Base-by-base conservation (phyloP, 2,329 filamentous ascomycete genomes). In the Sporothrix humicola region DNA sequence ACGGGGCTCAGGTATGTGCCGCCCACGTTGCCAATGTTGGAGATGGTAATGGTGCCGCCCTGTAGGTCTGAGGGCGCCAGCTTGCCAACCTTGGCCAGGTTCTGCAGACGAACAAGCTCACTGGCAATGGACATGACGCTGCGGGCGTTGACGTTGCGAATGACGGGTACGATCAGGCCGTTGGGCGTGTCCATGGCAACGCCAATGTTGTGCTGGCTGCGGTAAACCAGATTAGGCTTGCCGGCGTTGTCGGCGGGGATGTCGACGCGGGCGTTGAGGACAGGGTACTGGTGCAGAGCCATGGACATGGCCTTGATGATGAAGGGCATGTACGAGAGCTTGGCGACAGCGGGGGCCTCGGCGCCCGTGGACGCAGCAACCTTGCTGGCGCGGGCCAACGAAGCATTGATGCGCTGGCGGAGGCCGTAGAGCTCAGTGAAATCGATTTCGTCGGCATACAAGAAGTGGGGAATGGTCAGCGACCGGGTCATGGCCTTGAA, bases 401-500 rank as follows among this genome's bases (percentile, higher is more conserved):
- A 84, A 76, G 84, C 87, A 83, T 97, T 97, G 73, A 98, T 87
- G 66, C 89, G 91, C 75, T 86, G 85, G 65, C 96, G 93, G 71
- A 98, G 87, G 68, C 88, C 83, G 74, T 90, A 90, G 4, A 99
- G 87, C 54, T 87, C 85, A 59, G 92, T 91, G 81, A 98, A 91
- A 83, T 97, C 92, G 69, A 97, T 86, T 80, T 95, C 93, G 82
- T 97, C 94, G 54, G 94, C 92, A 84, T 97, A 99, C 75, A 98
- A 89, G 83, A 99, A 98, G 83, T 98, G 96, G 0, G 96, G 96
- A 78, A 98, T 98, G 69, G 83, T 89, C 76, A 99, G 87, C 2
- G 95, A 98, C 74, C 90, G 90, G 15, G 95, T 98, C 96, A 99
- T 99, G 74, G 91, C 88, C 84, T 97, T 98, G 90, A 97, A 98